Evolutionary conservation across 1,284 basidiomycete species (phyloP).

Genomic region (Leccinum olivaceoglutinosum): DNA sequence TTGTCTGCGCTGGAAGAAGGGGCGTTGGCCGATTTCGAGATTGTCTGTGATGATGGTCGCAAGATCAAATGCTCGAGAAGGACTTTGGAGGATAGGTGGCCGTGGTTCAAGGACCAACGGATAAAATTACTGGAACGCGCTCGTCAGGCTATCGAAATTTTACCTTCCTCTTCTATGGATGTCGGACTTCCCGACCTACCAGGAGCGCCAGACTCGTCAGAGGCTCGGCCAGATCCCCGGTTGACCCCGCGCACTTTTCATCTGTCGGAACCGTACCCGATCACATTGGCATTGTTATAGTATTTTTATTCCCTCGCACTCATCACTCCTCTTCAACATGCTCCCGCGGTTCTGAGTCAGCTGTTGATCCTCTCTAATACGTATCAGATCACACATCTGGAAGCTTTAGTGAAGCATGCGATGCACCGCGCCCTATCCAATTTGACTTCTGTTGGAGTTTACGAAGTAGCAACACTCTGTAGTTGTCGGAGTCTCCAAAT

Average conservation of each 20-base stretch:
- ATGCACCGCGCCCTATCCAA: constrained; percentile 86
- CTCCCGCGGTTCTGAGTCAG: constrained; percentile 84
- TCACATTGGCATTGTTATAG: constrained; percentile 85
- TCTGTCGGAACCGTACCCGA: constrained; percentile 85
- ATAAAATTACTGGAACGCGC: constrained; percentile 53
- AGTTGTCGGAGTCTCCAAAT: constrained; percentile 86
- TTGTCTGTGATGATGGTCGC: constrained; percentile 87
- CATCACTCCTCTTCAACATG: constrained; percentile 85
- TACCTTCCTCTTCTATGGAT: constrained; percentile 55
- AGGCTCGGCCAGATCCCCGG: constrained; percentile 61
- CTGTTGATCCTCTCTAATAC: constrained; percentile 81
- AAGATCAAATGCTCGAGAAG: constrained; percentile 78
- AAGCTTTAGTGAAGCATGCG: constrained; percentile 80
- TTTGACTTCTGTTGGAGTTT: constrained; percentile 82
- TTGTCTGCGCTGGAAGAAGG: constrained; percentile 75
- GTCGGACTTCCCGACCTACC: constrained; percentile 55
- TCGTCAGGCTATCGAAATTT: constrained; percentile 45
- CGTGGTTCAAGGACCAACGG: constrained; percentile 84
- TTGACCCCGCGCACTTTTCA: constrained; percentile 75
- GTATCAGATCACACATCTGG: constrained; percentile 76
- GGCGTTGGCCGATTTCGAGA: constrained; percentile 79
- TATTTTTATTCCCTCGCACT: constrained; percentile 88
- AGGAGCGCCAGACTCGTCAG: constrained; percentile 39
- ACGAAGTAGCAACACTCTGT: constrained; percentile 90
- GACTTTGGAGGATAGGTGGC: constrained; percentile 84